These are phyloP conservation scores for Calcarisporium arbuscula DNA, from an alignment of 2,329 filamentous ascomycete species.

Conservation along the genomic window DNA sequence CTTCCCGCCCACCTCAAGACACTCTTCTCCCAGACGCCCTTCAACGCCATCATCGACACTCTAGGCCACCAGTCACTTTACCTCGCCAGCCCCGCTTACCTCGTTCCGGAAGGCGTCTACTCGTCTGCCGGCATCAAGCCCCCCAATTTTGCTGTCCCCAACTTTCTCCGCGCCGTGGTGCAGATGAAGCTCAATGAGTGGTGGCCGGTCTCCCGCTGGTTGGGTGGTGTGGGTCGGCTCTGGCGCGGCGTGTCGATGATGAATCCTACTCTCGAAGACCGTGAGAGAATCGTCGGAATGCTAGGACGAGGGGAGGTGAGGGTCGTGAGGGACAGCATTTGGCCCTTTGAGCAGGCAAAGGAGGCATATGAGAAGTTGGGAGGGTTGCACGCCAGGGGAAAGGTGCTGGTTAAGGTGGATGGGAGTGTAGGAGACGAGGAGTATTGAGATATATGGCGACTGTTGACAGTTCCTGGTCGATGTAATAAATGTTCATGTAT, in stretches of 20 bases:
- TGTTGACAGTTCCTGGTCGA: slow-evolving; percentile 27
- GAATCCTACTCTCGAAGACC: slow-evolving; percentile 23
- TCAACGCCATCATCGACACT: slow-evolving; percentile 43
- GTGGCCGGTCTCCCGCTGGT: slow-evolving; percentile 27
- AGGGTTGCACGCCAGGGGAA: slow-evolving; percentile 28
- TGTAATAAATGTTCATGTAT: slow-evolving; percentile 19
- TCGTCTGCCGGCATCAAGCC: slow-evolving; percentile 35
- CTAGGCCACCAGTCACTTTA: slow-evolving; percentile 43
- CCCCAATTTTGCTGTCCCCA: slow-evolving; percentile 21
- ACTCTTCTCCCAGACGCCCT: slow-evolving; percentile 22
- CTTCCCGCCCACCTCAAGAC: slow-evolving; percentile 28
- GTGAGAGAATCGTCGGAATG: slow-evolving; percentile 26
- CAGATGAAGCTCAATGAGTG: slow-evolving; percentile 32
- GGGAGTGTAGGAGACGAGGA: slow-evolving; percentile 17
- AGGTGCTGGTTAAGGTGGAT: slow-evolving; percentile 30
- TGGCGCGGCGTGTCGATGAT: slow-evolving; percentile 28
- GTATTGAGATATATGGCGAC: slow-evolving; percentile 15
- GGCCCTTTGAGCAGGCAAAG: slow-evolving; percentile 27
- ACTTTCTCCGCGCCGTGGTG: slow-evolving; percentile 22
- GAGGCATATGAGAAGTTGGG: slow-evolving; percentile 29
- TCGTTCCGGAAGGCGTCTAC: slow-evolving; percentile 30
- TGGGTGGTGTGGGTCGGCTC: slow-evolving; percentile 30
- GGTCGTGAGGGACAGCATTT: slow-evolving; percentile 29
- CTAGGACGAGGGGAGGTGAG: slow-evolving; percentile 26
- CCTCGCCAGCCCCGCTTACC: slow-evolving; percentile 28